Evolutionary conservation across 2,329 filamentous ascomycete species (phyloP).

Genomic region (Venturia aucupariae): DNA sequence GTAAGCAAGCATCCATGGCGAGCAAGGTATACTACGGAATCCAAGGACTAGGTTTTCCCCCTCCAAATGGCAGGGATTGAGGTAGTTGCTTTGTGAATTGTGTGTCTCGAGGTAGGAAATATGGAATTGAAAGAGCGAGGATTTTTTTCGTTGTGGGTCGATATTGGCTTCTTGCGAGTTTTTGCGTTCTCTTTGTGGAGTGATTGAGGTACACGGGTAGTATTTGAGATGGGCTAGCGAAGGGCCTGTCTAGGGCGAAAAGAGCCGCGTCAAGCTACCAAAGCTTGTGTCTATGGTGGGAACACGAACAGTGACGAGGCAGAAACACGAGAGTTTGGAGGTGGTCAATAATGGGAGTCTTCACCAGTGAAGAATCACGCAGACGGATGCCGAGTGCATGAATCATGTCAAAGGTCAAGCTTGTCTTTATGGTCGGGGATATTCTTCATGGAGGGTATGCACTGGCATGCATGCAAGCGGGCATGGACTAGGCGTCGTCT

Average conservation of each 20-base stretch:
- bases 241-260: no score
- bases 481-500: constrained; percentile 6
- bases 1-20: no score
- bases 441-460: not conserved
- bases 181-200: no score
- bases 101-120: not conserved
- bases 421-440: no score
- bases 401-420: not conserved
- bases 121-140: not conserved
- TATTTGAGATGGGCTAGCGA: no score
- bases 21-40: no score
- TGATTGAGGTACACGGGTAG: no score
- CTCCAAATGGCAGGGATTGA: no score
- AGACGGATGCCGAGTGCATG: not conserved
- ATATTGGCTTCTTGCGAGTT: no score
- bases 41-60: no score
- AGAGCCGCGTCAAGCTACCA: not conserved
- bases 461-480: no score
- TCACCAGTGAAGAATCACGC: not conserved
- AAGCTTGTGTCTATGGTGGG: not conserved
- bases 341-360: not conserved
- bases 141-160: not conserved
- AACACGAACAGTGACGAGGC: constrained; percentile 1
- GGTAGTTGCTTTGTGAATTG: no score
- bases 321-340: not conserved